Evolutionary conservation across 2,329 filamentous ascomycete genomes (phyloP).

Genomic region (Talaromyces sp.): DNA sequence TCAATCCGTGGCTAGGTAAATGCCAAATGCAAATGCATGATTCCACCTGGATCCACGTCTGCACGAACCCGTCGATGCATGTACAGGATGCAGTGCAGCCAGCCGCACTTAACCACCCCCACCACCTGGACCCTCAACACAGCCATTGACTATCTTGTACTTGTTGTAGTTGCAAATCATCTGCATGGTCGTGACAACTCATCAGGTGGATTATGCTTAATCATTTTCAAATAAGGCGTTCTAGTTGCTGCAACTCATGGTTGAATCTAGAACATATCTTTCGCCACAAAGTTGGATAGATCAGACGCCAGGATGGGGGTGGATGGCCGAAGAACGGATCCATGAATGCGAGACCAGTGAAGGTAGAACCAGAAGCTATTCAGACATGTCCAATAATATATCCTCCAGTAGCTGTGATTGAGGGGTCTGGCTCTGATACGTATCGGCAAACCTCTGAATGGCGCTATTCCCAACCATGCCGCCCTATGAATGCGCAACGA

Average conservation of each 20-base stretch:
- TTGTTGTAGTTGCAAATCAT: not conserved
- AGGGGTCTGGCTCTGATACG: not conserved
- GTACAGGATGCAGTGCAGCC: not conserved
- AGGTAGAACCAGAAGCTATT: constrained; percentile 48
- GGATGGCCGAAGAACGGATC: constrained; percentile 44
- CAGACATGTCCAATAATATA: constrained; percentile 48
- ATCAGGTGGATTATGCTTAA: not conserved
- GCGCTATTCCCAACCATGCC: constrained; percentile 50
- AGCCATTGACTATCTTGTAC: not conserved
- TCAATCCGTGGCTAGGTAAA: not conserved
- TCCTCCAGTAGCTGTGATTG: constrained; percentile 26
- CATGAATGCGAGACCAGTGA: constrained; percentile 43
- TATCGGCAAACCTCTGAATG: constrained; percentile 43
- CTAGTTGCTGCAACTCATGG: not conserved
- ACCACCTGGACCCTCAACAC: constrained; percentile 3
- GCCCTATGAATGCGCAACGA: constrained; percentile 53
- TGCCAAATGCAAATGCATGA: not conserved
- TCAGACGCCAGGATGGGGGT: constrained; percentile 47
- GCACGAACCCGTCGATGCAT: not conserved
- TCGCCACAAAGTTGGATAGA: not conserved
- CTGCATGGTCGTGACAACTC: not conserved
- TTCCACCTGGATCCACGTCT: not conserved
- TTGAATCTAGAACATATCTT: not conserved
- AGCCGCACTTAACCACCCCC: not conserved
- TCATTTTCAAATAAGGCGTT: not conserved